Evolutionary conservation across 257 asterid genomes (phyloP), one percentile per base, ranked within the genome.

Genomic region (Apocynum venetum): DNA sequence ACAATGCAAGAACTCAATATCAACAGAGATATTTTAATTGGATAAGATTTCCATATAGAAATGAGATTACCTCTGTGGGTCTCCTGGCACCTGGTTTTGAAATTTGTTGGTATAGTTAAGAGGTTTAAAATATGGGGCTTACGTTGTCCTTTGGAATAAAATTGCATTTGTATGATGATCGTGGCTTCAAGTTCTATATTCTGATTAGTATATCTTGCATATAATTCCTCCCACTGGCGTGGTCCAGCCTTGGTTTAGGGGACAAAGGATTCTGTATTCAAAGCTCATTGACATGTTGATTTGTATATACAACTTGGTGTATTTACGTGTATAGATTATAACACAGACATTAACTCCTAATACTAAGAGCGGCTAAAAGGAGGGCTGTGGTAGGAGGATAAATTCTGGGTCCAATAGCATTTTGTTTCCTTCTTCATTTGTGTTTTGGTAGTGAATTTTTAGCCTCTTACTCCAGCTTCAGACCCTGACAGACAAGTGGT

Each of bases 161-260:
- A 74, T 72, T 55, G 31, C 73, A 52, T 64, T 40, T 51, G 52
- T 64, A 68, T 51, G 2, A 35, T 72, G 77, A 40, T 35, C n/a
- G 17, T 15, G 49, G 12, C 66, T 41, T 10, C 12, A 14, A 79
- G 41, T 63, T 79, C 60, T 74, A 53, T 51, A 40, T 64, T 63
- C 57, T 73, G 72, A 82, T 73, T 12, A 41, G 43, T 43, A 46
- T 40, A 52, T 77, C 43, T 82, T 78, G 53, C 20, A 71, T 55
- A 44, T 51, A 59, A 35, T 77, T 31, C 72, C 69, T 31, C 8
- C 53, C 57, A 31, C 40, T 31, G 25, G 71, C 3, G 75, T 78
- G 82, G 80, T 70, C 82, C 78, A 78, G 65, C 76, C 55, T 43
- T 71, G 19, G 40, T 20, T 69, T 47, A 69, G 68, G 76, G 36